Evolutionary conservation across 108 stramenopile genomes (phyloP).

Genomic region (Nitzschia sp.): DNA sequence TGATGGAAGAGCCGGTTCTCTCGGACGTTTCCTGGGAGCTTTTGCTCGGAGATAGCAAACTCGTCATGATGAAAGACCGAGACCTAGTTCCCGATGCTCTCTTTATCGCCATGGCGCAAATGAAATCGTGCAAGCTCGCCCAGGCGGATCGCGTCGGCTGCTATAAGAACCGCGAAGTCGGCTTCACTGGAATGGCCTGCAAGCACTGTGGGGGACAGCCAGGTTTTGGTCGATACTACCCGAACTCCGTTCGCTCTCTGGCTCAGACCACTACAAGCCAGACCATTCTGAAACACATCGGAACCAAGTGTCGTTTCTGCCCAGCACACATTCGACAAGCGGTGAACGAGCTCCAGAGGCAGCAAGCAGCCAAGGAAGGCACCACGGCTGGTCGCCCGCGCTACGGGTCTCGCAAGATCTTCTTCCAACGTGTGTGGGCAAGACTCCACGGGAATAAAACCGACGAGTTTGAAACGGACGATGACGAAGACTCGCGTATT

Average conservation of each 20-base stretch:
- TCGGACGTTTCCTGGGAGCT: conserved; percentile 16
- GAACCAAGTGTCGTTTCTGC: conserved; percentile 57
- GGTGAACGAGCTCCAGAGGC: conserved; percentile 40
- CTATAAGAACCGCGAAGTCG: conserved; percentile 64
- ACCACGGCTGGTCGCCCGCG: conserved; percentile 52
- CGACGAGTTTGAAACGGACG: conserved; percentile 17
- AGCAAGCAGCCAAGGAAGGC: conserved; percentile 41
- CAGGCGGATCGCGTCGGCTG: conserved; percentile 65
- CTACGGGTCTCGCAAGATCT: conserved; percentile 75
- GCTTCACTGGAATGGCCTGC: conserved; percentile 72
- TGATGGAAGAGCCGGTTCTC: conserved; percentile 14
- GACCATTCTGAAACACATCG: conserved; percentile 79
- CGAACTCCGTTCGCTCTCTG: conserved; percentile 61
- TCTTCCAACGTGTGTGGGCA: conserved; percentile 76
- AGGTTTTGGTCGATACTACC: conserved; percentile 71
- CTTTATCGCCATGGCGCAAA: conserved; percentile 76
- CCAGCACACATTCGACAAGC: conserved; percentile 55
- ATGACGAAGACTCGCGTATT: conserved; percentile 14
- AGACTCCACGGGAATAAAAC: conserved; percentile 48
- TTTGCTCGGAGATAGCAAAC: conserved; percentile 34
- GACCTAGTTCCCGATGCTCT: conserved; percentile 72
- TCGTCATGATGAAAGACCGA: conserved; percentile 57
- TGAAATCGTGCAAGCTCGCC: conserved; percentile 51
- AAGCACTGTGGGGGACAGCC: conserved; percentile 73
- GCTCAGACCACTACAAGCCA: conserved; percentile 80